These are phyloP conservation scores for Rhodotorula sp. DNA, from an alignment of 1,284 basidiomycete genomes.

Conservation along the genomic window DNA sequence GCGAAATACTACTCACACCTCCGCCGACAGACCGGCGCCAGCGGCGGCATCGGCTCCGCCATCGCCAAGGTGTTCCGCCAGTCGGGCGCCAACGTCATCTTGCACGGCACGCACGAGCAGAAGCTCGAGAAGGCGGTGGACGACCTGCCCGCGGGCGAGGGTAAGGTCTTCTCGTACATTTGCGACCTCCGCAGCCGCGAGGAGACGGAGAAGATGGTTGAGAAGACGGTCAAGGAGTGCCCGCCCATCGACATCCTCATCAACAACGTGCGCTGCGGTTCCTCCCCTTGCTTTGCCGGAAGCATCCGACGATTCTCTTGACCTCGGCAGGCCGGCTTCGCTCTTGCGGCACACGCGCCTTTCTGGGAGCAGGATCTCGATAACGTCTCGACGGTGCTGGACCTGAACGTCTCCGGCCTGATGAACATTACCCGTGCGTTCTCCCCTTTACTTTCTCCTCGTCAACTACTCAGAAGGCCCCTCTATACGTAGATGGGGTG, in stretches of 20 bases:
- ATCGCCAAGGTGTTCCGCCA: background rate
- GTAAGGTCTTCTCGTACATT: slow-evolving; percentile 2
- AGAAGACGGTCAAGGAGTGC: background rate
- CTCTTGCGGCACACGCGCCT: background rate
- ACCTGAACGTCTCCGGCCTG: background rate
- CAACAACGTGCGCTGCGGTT: background rate
- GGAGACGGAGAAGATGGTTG: background rate
- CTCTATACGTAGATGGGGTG: background rate
- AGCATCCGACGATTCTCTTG: background rate
- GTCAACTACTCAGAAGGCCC: background rate
- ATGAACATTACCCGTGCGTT: slow-evolving; percentile 1
- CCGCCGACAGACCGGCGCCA: background rate
- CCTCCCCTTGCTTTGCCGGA: background rate
- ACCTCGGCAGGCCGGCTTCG: background rate
- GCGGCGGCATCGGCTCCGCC: background rate
- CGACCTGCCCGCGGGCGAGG: background rate
- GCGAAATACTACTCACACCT: too few species aligned
- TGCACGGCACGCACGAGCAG: slow-evolving; percentile 53
- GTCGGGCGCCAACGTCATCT: slow-evolving; percentile 59
- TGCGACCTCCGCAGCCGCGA: background rate
- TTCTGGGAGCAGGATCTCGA: slow-evolving; percentile 10
- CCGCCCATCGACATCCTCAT: slow-evolving; percentile 3
- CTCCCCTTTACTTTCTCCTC: background rate
- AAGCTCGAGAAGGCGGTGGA: background rate
- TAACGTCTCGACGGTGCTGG: background rate